These are phyloP conservation scores for Limonium bicolor DNA, from an alignment of 148 eudicot species.

Conservation along the genomic window DNA sequence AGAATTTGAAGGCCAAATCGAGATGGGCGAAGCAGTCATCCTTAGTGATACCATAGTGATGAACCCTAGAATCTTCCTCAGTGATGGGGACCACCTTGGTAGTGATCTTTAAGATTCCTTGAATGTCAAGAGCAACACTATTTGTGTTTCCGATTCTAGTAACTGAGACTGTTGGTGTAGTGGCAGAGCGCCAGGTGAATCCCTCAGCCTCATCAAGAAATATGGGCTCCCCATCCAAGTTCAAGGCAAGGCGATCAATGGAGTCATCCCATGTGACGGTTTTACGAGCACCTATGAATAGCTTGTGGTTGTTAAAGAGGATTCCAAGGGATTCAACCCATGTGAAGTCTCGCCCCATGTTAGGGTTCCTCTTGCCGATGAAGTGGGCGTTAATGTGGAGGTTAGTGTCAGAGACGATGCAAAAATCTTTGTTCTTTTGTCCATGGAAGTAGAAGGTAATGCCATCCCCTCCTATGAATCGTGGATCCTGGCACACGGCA, in stretches of 20 bases:
- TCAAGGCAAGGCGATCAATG: slow-evolving; percentile 42
- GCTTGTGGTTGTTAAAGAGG: slow-evolving; percentile 29
- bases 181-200: slow-evolving; percentile 26
- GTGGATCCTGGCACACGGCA: slow-evolving; percentile 66
- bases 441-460: slow-evolving; percentile 72
- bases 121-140: slow-evolving; percentile 27
- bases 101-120: slow-evolving; percentile 28
- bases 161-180: slow-evolving; percentile 17
- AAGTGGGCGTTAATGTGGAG: slow-evolving; percentile 63
- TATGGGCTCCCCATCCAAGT: slow-evolving; percentile 25
- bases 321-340: slow-evolving; percentile 70
- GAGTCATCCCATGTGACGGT: slow-evolving; percentile 36
- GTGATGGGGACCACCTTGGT: slow-evolving; percentile 49
- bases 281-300: slow-evolving; percentile 42
- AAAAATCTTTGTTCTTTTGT: slow-evolving; percentile 41
- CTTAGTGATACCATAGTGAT: slow-evolving; percentile 42
- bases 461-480: slow-evolving; percentile 70
- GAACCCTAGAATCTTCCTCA: slow-evolving; percentile 46
- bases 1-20: slow-evolving; percentile 47
- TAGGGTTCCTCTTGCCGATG: slow-evolving; percentile 46
- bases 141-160: slow-evolving; percentile 36
- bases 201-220: slow-evolving; percentile 26
- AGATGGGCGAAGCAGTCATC: slow-evolving; percentile 53
- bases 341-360: slow-evolving; percentile 42
- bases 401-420: slow-evolving; percentile 44